Evolutionary conservation across 371 early-diverging fungal species (phyloP).

Genomic region (Haplosporangium sp.): DNA sequence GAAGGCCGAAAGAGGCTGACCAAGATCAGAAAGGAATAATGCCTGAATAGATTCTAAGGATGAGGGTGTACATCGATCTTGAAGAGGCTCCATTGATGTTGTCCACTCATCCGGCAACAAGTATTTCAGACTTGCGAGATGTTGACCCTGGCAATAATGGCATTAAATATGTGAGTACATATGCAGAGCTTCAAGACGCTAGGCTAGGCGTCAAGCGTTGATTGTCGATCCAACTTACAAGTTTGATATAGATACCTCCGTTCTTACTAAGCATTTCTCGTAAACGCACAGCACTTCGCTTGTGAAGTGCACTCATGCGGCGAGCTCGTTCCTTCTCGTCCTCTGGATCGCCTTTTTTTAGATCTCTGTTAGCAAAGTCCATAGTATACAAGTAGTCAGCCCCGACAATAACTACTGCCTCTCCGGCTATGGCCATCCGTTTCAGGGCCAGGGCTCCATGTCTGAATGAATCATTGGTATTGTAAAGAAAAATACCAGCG

Average conservation of each 20-base stretch:
- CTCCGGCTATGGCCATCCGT: conserved; percentile 61
- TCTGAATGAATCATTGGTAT: conserved; percentile 61
- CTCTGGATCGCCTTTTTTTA: conserved; percentile 55
- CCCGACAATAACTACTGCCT: conserved; percentile 63
- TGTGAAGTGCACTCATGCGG: conserved; percentile 57
- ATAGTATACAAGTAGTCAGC: conserved; percentile 74
- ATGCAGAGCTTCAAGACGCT: too few relatives aligned
- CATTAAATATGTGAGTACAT: background rate
- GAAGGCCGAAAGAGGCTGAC: conserved; percentile 64
- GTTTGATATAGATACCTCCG: conserved; percentile 95
- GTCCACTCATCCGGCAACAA: conserved; percentile 93
- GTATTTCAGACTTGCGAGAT: conserved; percentile 87
- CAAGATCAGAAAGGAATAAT: conserved; percentile 80
- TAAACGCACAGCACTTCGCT: conserved; percentile 69
- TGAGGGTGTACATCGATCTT: conserved; percentile 87
- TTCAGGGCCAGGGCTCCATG: conserved; percentile 59
- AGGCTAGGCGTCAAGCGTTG: too few relatives aligned
- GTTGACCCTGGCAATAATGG: conserved; percentile 72
- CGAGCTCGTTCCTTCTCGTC: conserved; percentile 56
- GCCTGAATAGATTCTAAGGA: conserved; percentile 73
- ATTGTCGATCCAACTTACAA: conserved; percentile 53
- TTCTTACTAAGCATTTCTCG: conserved; percentile 67
- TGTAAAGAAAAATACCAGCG: conserved; percentile 58
- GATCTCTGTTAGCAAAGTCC: conserved; percentile 41
- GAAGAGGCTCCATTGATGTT: conserved; percentile 83